Conservation (phyloP, 495 filamentous ascomycete species). For the Pyrenula massariospora region DNA sequence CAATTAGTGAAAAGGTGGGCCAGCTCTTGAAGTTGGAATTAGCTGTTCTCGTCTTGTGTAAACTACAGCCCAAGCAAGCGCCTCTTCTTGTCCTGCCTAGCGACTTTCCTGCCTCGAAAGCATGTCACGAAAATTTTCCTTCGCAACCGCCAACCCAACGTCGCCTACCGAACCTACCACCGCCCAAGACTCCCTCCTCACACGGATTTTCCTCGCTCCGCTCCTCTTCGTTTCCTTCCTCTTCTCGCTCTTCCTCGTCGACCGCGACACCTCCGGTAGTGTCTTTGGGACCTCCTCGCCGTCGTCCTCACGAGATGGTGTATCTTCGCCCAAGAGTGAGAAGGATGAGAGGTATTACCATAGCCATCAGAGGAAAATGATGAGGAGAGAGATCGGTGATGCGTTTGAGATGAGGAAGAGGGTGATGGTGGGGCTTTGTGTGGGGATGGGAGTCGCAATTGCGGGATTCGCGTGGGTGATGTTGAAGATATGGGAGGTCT, state of each 20-base stretch:
- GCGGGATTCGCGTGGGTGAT: background rate
- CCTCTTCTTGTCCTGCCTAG: too few relatives aligned
- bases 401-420: conserved; percentile 33
- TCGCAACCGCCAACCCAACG: background rate
- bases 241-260: conserved; percentile 36
- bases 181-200: background rate
- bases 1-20: too few relatives aligned
- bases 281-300: background rate
- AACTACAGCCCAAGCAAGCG: too few relatives aligned
- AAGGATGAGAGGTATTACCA: conserved; percentile 26
- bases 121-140: background rate
- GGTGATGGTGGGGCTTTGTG: conserved; percentile 20
- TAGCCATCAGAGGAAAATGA: conserved; percentile 35
- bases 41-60: too few relatives aligned
- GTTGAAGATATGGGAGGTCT: background rate
- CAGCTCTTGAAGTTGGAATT: too few relatives aligned
- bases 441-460: conserved; percentile 6
- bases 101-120: too few relatives aligned
- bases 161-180: background rate
- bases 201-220: conserved; percentile 33
- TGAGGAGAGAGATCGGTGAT: conserved; percentile 37
- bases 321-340: background rate
- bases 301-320: background rate
- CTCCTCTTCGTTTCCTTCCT: conserved; percentile 38
- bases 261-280: conserved; percentile 19